Base-by-base conservation (phyloP, 345 rosid species). In the Raphanus sativus region DNA sequence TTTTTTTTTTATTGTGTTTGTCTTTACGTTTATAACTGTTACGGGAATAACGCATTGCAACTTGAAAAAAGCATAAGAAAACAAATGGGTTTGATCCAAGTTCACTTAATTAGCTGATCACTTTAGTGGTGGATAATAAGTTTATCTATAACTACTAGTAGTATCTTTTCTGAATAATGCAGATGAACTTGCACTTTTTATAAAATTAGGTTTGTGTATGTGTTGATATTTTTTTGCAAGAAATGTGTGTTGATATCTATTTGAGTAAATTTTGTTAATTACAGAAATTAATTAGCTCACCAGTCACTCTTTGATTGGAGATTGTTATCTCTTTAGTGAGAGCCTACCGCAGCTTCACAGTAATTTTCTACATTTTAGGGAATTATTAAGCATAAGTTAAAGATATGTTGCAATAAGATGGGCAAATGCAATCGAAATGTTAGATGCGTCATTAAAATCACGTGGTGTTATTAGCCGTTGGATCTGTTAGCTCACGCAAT, bases 401-500 rank as follows among this genome's bases (percentile, higher is more conserved):
- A 12, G 12, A 16, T 16, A 54, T 40, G 48, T 9, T 40, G 48
- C 4, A 40, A 10, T 40, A 40, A 40, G 13, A 40, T 40, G 6
- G 16, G 26, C 32, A 29, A 60, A 66, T 75, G 68, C 36, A n/a
- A 32, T 24, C 12, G 30, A 15, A 24, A 33, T 68, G 59, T 66
- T 74, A 38, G 65, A 29, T 62, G 40, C 1, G 34, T 68, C 78
- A 73, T 79, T 36, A 62, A 62, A 61, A 38, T 32, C 54, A 68
- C 82, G 70, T 68, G 75, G 66, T 62, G n/a, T 62, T 62, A 5
- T 28, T 63, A 74, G 75, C 78, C 82, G 52, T 79, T 79, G 78
- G 82, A 79, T 79, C 40, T 62, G 75, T 64, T 79, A 30, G 67
- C 15, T 79, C 82, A 62, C 25, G 71, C 66, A 55, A 79, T 79